Evolutionary conservation across 1,284 basidiomycete genomes (phyloP), one percentile per base, ranked within the genome.

Genomic region (Acaromyces ingoldii): DNA sequence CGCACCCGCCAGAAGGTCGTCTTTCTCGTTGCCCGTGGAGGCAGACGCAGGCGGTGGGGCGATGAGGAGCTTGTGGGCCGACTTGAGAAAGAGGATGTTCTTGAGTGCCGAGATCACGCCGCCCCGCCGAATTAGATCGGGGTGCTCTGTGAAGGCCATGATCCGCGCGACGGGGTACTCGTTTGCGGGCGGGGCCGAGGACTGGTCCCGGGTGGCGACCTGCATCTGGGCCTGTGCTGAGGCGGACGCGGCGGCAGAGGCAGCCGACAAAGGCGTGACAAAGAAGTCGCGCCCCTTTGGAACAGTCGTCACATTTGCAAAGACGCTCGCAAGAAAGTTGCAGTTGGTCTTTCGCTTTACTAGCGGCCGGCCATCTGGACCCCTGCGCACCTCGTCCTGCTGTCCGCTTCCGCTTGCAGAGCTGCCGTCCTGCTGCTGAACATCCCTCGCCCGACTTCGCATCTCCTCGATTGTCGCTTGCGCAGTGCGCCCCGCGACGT

Each of bases 281-380:
- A 74, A 73, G 57, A 63, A 73, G 30, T 73, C 68, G n/a, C 72
- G 57, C 4, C 72, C 72, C 10, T 54, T 47, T 7, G 72, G 69
- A 11, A 72, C 44, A 28, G 29, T 63, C 0, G 70, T 72, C 15
- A 65, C 63, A 36, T 75, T 75, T 44, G 72, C 72, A 60, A 75
- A 75, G 33, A 75, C 72, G 49, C 70, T 72, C 6, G 72, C 70
- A 11, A 75, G 51, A 39, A 75, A 75, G 57, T 75, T 67, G 63
- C 72, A 75, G 49, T 68, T 71, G 48, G 65, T 64, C 57, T 68
- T 70, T 44, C 72, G 63, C 56, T 61, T 58, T 41, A 74, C 62
- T n/a, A 58, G 30, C 9, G 63, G 65, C 63, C 70, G n/a, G 62
- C 46, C 38, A 64, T 62, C 39, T 52, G 49, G 9, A 15, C 51